phyloP scores from a whole-genome alignment of 2,329 filamentous ascomycete species.

The Colletotrichum paranaense region DNA sequence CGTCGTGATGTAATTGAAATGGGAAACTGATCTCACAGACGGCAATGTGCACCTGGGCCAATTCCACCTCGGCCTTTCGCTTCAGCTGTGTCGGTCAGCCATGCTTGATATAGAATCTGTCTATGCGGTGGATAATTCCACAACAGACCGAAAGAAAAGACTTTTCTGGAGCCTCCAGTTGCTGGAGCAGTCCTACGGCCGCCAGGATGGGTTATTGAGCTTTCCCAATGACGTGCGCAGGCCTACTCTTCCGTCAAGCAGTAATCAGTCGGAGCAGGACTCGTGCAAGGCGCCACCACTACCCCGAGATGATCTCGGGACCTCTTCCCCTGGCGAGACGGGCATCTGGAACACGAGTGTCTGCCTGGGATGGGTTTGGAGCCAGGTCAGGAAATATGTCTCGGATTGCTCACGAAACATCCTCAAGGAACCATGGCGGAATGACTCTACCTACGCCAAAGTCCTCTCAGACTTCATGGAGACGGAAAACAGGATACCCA shows the following conservation, averaged over 20 bases:
- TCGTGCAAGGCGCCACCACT: conserved; percentile 51
- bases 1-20: neutral
- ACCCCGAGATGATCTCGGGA: conserved; percentile 57
- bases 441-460: conserved; percentile 63
- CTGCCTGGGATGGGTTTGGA: conserved; percentile 64
- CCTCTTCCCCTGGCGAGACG: conserved; percentile 50
- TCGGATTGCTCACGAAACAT: conserved; percentile 59
- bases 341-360: conserved; percentile 63
- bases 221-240: conserved; percentile 55
- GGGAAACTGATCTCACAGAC: conserved; percentile 46
- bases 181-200: conserved; percentile 61
- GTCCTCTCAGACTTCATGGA: conserved; percentile 63
- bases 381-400: conserved; percentile 57
- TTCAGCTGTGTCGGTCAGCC: conserved; percentile 62
- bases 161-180: conserved; percentile 64
- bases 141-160: conserved; percentile 57
- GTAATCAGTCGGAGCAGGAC: conserved; percentile 41
- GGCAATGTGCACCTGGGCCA: conserved; percentile 60
- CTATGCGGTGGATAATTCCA: conserved; percentile 49
- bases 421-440: conserved; percentile 61
- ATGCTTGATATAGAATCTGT: conserved; percentile 57
- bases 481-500: conserved; percentile 59
- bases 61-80: conserved; percentile 61
- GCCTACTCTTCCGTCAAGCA: conserved; percentile 43
- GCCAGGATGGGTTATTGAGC: conserved; percentile 56